Percentiles rank a stretch among this genome's conserved stretches.
phyloP scores from a whole-genome alignment of 1,284 basidiomycete species.

The Apiotrichum porosum region DNA sequence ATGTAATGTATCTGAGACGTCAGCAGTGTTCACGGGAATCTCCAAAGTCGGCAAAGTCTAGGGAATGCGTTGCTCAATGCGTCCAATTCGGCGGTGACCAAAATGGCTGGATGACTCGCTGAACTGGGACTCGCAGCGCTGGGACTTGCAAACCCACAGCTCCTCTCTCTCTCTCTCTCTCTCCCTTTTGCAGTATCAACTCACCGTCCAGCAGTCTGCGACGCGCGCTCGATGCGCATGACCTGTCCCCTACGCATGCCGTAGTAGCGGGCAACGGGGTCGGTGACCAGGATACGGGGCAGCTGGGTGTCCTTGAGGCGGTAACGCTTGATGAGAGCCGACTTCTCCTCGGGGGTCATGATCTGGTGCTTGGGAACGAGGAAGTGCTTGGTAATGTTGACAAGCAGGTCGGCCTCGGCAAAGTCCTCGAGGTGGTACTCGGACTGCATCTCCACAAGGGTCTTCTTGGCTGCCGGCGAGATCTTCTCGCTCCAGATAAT shows the following conservation, averaged over 20 bases:
- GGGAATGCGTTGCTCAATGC: no score
- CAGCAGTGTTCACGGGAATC: background rate
- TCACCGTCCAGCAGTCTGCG: slow-evolving; percentile 90
- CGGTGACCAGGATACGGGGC: slow-evolving; percentile 89
- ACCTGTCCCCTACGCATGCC: slow-evolving; percentile 92
- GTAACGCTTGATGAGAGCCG: slow-evolving; percentile 80
- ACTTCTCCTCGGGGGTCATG: slow-evolving; percentile 80
- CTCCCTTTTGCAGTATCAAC: slow-evolving; percentile 6
- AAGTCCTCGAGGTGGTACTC: slow-evolving; percentile 93
- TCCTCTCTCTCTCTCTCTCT: no score
- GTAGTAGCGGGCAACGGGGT: slow-evolving; percentile 97
- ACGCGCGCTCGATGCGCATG: slow-evolving; percentile 95
- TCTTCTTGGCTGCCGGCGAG: slow-evolving; percentile 95
- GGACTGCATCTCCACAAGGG: slow-evolving; percentile 78
- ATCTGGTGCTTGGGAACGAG: slow-evolving; percentile 93
- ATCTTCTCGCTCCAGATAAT: slow-evolving; percentile 95
- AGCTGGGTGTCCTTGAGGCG: slow-evolving; percentile 97
- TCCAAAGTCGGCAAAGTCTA: no score
- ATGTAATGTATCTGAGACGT: slow-evolving; percentile 43
- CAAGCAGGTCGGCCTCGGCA: slow-evolving; percentile 89
- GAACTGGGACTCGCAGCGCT: no score
- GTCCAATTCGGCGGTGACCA: no score
- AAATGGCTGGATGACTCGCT: no score
- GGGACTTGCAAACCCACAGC: no score
- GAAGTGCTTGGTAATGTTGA: slow-evolving; percentile 95